Conservation (phyloP, 176 grass and related monocot genomes). For the Aegilops speltoides region DNA sequence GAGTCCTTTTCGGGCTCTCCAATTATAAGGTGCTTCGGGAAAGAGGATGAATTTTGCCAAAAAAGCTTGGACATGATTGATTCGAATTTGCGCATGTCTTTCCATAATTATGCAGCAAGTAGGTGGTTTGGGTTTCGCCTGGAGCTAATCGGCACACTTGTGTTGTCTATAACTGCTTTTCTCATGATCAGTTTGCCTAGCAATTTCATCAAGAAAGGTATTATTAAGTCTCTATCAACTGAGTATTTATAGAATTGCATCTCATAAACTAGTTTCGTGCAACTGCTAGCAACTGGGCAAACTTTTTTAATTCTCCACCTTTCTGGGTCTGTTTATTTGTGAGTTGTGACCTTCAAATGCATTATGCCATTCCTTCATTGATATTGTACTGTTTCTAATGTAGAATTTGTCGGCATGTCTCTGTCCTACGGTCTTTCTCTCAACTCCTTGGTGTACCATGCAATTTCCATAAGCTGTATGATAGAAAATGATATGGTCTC, state of each 20-base stretch:
- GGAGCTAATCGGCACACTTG: slow-evolving; percentile 75
- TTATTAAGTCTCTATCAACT: background rate
- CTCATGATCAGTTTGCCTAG: slow-evolving; percentile 77
- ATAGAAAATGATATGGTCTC: slow-evolving; percentile 84
- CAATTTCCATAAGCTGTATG: slow-evolving; percentile 70
- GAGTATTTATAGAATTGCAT: background rate
- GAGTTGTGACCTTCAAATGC: background rate
- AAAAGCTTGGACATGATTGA: slow-evolving; percentile 71
- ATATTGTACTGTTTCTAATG: slow-evolving; percentile 15
- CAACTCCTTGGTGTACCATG: slow-evolving; percentile 64
- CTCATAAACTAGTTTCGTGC: background rate
- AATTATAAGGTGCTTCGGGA: slow-evolving; percentile 78
- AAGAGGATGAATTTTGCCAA: slow-evolving; percentile 64
- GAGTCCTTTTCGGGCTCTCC: slow-evolving; percentile 77
- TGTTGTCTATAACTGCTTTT: slow-evolving; percentile 76
- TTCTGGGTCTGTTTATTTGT: background rate
- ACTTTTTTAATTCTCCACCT: background rate
- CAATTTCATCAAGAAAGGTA: slow-evolving; percentile 91
- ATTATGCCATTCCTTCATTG: background rate
- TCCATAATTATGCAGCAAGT: slow-evolving; percentile 71
- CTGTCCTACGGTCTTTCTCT: slow-evolving; percentile 90
- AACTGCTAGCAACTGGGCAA: background rate
- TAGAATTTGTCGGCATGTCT: slow-evolving; percentile 90
- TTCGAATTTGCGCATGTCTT: slow-evolving; percentile 89
- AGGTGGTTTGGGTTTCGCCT: slow-evolving; percentile 88